A percentile compares a stretch with the other conserved stretches of the same genome.
Evolutionary conservation across 306 rosid genomes (phyloP).

Genomic region (Lathyrus oleraceus): DNA sequence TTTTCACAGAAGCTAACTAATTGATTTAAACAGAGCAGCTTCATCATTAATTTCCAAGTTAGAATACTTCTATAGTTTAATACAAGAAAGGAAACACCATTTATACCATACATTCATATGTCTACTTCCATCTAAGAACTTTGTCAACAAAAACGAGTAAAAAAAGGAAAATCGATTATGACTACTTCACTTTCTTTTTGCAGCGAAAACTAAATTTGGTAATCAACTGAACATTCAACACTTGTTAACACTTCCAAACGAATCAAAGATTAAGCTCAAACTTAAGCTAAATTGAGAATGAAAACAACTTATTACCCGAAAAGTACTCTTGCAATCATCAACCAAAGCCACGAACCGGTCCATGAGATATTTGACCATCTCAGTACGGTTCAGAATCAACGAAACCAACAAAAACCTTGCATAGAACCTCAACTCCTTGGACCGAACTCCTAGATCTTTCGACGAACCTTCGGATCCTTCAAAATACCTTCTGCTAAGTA

Average conservation of each 20-base stretch:
- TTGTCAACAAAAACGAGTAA: conserved; percentile 9
- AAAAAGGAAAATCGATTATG: not conserved
- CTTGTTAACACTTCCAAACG: conserved; percentile 1
- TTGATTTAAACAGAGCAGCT: conserved; percentile 27
- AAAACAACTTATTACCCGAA: conserved; percentile 57
- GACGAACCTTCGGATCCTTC: conserved; percentile 65
- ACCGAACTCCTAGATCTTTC: conserved; percentile 81
- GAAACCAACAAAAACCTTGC: conserved; percentile 90
- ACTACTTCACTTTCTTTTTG: conserved; percentile 6
- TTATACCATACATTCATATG: not conserved
- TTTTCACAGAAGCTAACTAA: conserved; percentile 1
- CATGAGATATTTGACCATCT: conserved; percentile 65
- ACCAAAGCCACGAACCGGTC: conserved; percentile 75
- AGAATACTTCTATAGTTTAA: not conserved
- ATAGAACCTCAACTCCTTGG: conserved; percentile 87
- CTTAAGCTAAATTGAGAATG: conserved; percentile 24
- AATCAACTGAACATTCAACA: not conserved
- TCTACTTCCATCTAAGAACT: conserved; percentile 10
- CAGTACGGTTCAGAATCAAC: conserved; percentile 72
- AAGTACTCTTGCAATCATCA: conserved; percentile 73
- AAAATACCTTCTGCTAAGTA: conserved; percentile 82
- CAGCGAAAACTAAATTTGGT: not conserved
- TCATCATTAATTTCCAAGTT: conserved; percentile 25
- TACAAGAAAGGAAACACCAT: conserved; percentile 19
- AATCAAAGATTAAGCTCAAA: not conserved